Conservation (phyloP, 495 filamentous ascomycete species). For the Tuber calosporum region DNA sequence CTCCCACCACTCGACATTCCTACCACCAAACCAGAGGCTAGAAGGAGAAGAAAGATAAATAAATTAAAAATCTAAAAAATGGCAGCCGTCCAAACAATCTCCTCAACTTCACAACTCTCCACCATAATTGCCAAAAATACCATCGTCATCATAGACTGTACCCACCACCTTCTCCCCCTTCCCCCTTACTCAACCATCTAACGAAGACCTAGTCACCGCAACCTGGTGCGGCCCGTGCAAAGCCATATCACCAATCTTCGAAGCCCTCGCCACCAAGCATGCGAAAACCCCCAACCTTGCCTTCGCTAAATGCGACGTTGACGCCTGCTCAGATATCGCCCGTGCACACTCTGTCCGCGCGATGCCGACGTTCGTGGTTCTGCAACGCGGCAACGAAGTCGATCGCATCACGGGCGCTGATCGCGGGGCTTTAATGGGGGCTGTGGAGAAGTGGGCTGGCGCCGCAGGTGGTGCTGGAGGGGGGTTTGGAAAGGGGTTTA, state of each 20-base stretch:
- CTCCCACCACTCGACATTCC: neutral
- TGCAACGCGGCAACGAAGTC: constrained; percentile 65
- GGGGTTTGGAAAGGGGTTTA: constrained; percentile 44
- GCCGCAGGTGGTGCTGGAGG: constrained; percentile 46
- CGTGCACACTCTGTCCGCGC: constrained; percentile 46
- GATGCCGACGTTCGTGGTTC: constrained; percentile 80
- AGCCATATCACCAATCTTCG: constrained; percentile 57
- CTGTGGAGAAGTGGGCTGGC: constrained; percentile 66
- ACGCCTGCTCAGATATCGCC: constrained; percentile 48
- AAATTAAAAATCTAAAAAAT: constrained; percentile 6
- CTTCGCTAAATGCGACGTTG: constrained; percentile 57
- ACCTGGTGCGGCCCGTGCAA: constrained; percentile 65
- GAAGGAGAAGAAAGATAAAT: too few relatives aligned
- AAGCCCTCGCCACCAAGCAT: constrained; percentile 48
- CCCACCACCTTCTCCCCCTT: neutral
- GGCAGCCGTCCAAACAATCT: constrained; percentile 34
- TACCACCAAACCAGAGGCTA: neutral
- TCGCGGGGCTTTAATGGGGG: constrained; percentile 61
- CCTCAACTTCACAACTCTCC: constrained; percentile 34
- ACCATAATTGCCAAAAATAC: constrained; percentile 29
- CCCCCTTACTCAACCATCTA: constrained; percentile 16
- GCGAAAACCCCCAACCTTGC: constrained; percentile 45
- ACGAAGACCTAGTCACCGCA: constrained; percentile 47
- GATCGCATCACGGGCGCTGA: constrained; percentile 75
- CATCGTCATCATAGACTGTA: constrained; percentile 39